Evolutionary conservation across 805 yeast genomes (phyloP).

Genomic region (Yarrowia divulgata): DNA sequence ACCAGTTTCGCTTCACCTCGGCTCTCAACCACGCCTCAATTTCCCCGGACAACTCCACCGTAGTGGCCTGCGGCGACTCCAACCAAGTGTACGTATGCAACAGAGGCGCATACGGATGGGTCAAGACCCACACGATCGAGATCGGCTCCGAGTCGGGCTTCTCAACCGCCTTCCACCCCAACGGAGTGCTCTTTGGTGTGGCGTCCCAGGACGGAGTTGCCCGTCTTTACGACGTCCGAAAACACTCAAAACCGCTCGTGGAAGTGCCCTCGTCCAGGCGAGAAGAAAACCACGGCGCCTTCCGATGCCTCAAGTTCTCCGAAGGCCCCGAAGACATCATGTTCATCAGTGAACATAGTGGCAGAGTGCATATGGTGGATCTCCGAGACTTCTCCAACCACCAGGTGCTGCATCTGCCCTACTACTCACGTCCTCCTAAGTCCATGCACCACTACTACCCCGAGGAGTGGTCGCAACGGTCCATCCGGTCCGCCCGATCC

Average conservation of each 20-base stretch:
- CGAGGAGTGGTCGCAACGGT: conserved; percentile 23
- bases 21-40: conserved; percentile 37
- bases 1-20: conserved; percentile 26
- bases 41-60: conserved; percentile 40
- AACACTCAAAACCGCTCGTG: conserved; percentile 52
- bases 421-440: conserved; percentile 39
- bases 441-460: conserved; percentile 37
- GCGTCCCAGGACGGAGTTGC: conserved; percentile 88
- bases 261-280: conserved; percentile 56
- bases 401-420: conserved; percentile 64
- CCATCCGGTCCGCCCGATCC: conserved; percentile 30
- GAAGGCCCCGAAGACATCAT: conserved; percentile 76
- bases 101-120: conserved; percentile 45
- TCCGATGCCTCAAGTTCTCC: conserved; percentile 68
- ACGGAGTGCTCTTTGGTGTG: conserved; percentile 75
- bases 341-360: conserved; percentile 81
- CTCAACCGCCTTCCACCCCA: conserved; percentile 78
- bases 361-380: conserved; percentile 85
- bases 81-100: conserved; percentile 63
- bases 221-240: conserved; percentile 77
- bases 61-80: conserved; percentile 80
- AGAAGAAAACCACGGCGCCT: conserved; percentile 63
- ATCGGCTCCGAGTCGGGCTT: conserved; percentile 81
- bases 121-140: conserved; percentile 54
- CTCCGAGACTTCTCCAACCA: conserved; percentile 75